Evolutionary conservation across 805 yeast species (phyloP), one percentile per base, ranked within the genome.

Genomic region (Yamadazyma phyllophila): DNA sequence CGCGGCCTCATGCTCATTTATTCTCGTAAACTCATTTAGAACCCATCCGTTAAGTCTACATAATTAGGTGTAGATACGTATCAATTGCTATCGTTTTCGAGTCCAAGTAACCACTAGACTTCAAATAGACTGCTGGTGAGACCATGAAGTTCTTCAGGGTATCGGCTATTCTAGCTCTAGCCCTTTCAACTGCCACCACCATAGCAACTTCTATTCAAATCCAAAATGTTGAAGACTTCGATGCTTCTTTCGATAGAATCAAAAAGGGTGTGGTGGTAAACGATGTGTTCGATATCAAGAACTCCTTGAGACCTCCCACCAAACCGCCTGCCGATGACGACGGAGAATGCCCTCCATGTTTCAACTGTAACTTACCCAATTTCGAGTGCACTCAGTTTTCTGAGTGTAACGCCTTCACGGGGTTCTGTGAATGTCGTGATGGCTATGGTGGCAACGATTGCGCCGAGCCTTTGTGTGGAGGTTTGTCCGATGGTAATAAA

Each of bases 391-490:
- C 86, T 48, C 99, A 94, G 57, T 94, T 83, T 59, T 90, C 96
- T 24, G 66, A 66, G n/a, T 94, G 99, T 68, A 88, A 94, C 62
- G 78, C 84, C 29, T 88, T 73, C 64, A 87, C 92, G 4, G 99
- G 99, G 1, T 76, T 83, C 59, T 94, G 99, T 69, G 95, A 88
- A 44, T 94, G 99, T 67, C 79, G 88, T 36, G 82, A 81, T 32
- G 99, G 99, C 0, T 94, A 85, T 68, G 97, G 96, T 2, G 97
- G 98, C 7, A 81, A 82, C 57, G 97, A 94, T 62, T 94, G 99
- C 65, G 77, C 89, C 1, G 77, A 78, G 56, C 97, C 99, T 0
- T 63, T 79, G 30, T 94, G 99, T 71, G 99, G 98, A 1, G 74
- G 88, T 0, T 71, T 91, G 13, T 65, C 82, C 0, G 82, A 80